Evolutionary conservation across 371 early-diverging fungal genomes (phyloP).

Genomic region (Capillidium heterosporum): DNA sequence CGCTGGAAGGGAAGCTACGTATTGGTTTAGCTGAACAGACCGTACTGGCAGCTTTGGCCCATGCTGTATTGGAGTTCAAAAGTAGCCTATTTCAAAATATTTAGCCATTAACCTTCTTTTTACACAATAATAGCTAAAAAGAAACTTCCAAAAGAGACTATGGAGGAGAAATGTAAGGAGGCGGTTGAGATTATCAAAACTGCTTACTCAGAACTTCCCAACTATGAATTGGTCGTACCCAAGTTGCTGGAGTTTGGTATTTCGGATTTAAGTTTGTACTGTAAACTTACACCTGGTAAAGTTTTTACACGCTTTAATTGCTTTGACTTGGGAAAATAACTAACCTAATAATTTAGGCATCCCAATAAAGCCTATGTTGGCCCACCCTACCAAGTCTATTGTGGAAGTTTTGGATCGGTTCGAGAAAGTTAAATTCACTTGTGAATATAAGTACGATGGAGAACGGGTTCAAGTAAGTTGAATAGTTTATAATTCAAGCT

Average conservation of each 20-base stretch:
- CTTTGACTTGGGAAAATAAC: background rate
- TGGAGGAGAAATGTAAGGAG: conserved; percentile 26
- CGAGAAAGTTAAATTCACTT: conserved; percentile 78
- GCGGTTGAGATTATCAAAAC: conserved; percentile 69
- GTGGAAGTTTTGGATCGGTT: conserved; percentile 90
- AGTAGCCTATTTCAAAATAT: too few relatives aligned
- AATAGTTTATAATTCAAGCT: background rate
- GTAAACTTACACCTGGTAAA: conserved; percentile 76
- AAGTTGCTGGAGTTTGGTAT: conserved; percentile 61
- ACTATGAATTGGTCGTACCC: conserved; percentile 76
- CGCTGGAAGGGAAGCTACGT: conserved; percentile 86
- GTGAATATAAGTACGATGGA: conserved; percentile 99
- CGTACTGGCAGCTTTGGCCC: conserved; percentile 73
- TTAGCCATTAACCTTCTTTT: too few relatives aligned
- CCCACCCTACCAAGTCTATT: conserved; percentile 94
- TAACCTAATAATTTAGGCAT: conserved; percentile 30
- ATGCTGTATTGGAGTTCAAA: conserved; percentile 47
- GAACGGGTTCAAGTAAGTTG: conserved; percentile 89
- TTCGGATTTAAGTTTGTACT: conserved; percentile 36
- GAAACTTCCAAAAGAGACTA: conserved; percentile 22
- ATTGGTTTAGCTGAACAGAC: conserved; percentile 96
- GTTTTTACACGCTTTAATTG: background rate
- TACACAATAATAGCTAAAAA: conserved; percentile 14
- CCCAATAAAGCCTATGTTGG: conserved; percentile 99
- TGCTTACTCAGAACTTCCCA: conserved; percentile 79